These are phyloP conservation scores for Wakefieldia striispora DNA, from an alignment of 768 basidiomycete genomes.

Conservation along the genomic window DNA sequence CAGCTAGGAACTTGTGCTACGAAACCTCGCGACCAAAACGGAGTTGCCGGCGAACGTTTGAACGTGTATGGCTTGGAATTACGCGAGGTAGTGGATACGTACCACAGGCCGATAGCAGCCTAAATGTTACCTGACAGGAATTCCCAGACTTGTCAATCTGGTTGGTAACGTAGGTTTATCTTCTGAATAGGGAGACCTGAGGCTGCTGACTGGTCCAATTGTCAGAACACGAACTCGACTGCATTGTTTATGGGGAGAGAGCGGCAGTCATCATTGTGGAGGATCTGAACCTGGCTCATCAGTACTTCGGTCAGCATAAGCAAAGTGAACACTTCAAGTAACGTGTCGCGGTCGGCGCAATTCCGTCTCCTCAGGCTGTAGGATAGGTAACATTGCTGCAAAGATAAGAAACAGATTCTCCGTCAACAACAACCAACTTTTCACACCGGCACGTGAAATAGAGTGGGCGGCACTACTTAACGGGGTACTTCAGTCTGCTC, in stretches of 20 bases:
- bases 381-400: too few species aligned
- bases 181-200: too few species aligned
- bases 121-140: too few species aligned
- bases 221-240: conserved; percentile 43
- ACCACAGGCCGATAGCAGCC: background rate
- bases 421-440: too few species aligned
- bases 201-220: background rate
- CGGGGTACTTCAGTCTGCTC: too few species aligned
- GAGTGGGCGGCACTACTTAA: too few species aligned
- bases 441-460: too few species aligned
- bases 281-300: conserved; percentile 35
- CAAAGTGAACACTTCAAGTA: too few species aligned
- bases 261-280: conserved; percentile 58
- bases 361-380: too few species aligned
- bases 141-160: conserved; percentile 33
- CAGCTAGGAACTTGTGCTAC: conserved; percentile 68
- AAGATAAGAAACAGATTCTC: too few species aligned
- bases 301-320: too few species aligned
- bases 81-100: conserved; percentile 17
- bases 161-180: background rate
- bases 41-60: conserved; percentile 12
- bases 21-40: conserved; percentile 38
- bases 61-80: conserved; percentile 13
- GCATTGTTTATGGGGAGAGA: conserved; percentile 53
- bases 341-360: too few species aligned